These are phyloP conservation scores for Jaltomata sinuosa DNA, from an alignment of 257 asterid species.

Conservation along the genomic window DNA sequence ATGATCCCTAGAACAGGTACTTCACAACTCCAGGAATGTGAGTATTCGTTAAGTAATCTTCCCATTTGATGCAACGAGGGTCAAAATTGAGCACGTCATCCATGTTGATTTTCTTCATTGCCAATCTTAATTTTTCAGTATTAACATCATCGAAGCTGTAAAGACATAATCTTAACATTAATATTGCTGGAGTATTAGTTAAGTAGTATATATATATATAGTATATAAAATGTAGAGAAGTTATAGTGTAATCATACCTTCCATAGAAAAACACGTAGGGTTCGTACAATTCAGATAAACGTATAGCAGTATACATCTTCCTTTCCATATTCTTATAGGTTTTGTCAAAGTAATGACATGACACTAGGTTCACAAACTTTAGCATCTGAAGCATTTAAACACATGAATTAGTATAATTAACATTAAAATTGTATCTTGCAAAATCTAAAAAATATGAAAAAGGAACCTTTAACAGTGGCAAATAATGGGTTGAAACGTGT, in stretches of 20 bases:
- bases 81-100: slow-evolving; percentile 31
- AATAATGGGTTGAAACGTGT: slow-evolving; percentile 29
- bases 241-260: slow-evolving; percentile 26
- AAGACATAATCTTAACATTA: not conserved
- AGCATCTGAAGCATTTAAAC: not conserved
- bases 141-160: slow-evolving; percentile 48
- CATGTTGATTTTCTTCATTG: slow-evolving; percentile 7
- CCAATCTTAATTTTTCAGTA: slow-evolving; percentile 35
- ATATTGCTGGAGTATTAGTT: not conserved
- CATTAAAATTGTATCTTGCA: no score
- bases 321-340: slow-evolving; percentile 10
- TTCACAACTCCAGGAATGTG: slow-evolving; percentile 46
- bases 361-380: not conserved
- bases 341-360: slow-evolving; percentile 25
- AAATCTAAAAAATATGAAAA: no score
- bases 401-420: not conserved
- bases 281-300: slow-evolving; percentile 30
- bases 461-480: slow-evolving; percentile 36
- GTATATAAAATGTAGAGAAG: not conserved
- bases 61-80: slow-evolving; percentile 42
- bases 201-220: not conserved
- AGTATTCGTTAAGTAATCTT: slow-evolving; percentile 39
- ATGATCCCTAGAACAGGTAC: slow-evolving; percentile 20
- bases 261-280: slow-evolving; percentile 45
- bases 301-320: slow-evolving; percentile 16